A percentile compares a stretch with the other conserved stretches of the same genome.
Conservation (phyloP, 345 rosid species). For the Excoecaria cochinchinensis region DNA sequence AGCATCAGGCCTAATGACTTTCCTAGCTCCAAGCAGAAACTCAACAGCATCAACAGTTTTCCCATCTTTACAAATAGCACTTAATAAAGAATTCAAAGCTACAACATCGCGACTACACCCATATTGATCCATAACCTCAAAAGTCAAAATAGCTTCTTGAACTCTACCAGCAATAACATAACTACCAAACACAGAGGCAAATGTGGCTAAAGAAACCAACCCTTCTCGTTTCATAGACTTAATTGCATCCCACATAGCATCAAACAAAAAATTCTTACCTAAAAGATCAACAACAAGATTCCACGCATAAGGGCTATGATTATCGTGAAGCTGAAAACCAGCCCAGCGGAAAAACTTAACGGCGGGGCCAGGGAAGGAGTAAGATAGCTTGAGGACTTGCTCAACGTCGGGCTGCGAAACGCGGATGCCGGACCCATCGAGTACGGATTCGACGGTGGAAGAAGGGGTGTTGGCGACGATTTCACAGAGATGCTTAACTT, state of each 20-base stretch:
- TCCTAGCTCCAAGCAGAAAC: conserved; percentile 37
- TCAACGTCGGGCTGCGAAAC: conserved; percentile 48
- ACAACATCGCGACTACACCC: conserved; percentile 40
- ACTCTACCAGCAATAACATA: conserved; percentile 42
- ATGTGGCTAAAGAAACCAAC: conserved; percentile 56
- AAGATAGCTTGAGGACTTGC: conserved; percentile 53
- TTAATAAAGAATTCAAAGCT: conserved; percentile 57
- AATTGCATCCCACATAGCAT: conserved; percentile 72
- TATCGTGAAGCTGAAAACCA: conserved; percentile 40
- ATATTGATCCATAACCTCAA: conserved; percentile 57
- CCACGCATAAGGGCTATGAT: conserved; percentile 66
- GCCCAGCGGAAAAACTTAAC: conserved; percentile 72
- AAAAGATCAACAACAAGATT: conserved; percentile 63
- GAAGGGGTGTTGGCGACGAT: conserved; percentile 52
- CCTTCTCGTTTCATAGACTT: conserved; percentile 47
- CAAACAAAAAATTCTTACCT: conserved; percentile 54
- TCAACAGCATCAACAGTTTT: conserved; percentile 38
- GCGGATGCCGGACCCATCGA: conserved; percentile 41
- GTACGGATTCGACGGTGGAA: conserved; percentile 36
- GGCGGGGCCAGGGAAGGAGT: conserved; percentile 49
- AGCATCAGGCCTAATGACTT: conserved; percentile 41
- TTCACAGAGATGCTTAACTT: conserved; percentile 41
- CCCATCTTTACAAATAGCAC: conserved; percentile 66
- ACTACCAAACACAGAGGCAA: conserved; percentile 63
- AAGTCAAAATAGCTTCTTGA: conserved; percentile 44